These are phyloP conservation scores for Cephaloascus fragrans DNA, from an alignment of 805 yeast species.

Conservation along the genomic window DNA sequence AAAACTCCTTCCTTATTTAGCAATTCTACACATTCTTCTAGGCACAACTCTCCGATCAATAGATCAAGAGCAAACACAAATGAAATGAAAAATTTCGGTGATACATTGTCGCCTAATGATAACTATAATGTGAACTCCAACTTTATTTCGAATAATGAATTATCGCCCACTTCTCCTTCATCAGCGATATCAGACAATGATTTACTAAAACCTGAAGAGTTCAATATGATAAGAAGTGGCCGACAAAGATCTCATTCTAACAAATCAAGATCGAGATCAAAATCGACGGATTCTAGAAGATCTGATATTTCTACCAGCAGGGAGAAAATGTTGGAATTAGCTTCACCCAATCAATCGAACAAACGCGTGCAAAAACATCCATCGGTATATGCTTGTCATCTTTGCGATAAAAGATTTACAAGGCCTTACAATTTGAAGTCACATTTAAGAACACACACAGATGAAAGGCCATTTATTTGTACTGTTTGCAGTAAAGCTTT, in stretches of 20 bases:
- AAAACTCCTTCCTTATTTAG: conserved; percentile 50
- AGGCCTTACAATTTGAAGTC: conserved; percentile 89
- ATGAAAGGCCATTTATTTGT: conserved; percentile 72
- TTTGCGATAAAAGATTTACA: conserved; percentile 83
- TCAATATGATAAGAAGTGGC: conserved; percentile 29
- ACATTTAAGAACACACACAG: conserved; percentile 84
- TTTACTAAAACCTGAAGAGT: conserved; percentile 23
- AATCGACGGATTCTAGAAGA: conserved; percentile 12
- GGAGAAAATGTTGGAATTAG: conserved; percentile 58
- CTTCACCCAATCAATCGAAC: conserved; percentile 43
- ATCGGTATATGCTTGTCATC: conserved; percentile 63
- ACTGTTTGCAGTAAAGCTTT: conserved; percentile 71
- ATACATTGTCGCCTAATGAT: conserved; percentile 7
- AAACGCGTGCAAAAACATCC: conserved; percentile 64
- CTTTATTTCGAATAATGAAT: conserved; percentile 3
- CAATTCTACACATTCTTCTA: conserved; percentile 27
- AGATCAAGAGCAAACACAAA: conserved; percentile 19
- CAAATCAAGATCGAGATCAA: conserved; percentile 16
- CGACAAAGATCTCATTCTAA: conserved; percentile 21
- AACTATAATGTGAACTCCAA: conserved; percentile 7
- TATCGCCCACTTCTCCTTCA: conserved; percentile 7
- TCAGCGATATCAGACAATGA: conserved; percentile 6
- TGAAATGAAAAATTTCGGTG: conserved; percentile 11
- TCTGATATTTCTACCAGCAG: conserved; percentile 9
- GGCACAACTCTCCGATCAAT: conserved; percentile 19